Conservation (phyloP, 1,284 basidiomycete species). For the Exsudoporus floridanus region DNA sequence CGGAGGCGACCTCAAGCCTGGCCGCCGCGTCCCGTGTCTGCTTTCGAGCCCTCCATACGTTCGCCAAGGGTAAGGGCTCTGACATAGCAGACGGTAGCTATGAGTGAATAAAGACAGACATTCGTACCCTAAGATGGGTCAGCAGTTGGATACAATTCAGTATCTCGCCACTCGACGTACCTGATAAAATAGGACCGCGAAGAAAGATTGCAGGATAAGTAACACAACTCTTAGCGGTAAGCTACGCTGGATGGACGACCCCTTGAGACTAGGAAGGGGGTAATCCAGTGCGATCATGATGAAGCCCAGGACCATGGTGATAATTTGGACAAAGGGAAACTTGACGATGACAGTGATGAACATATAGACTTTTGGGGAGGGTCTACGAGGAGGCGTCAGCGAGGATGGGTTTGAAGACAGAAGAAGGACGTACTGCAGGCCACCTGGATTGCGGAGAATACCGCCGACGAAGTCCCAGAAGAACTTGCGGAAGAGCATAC, state of each 20-base stretch:
- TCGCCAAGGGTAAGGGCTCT: slow-evolving; percentile 66
- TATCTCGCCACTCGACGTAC: slow-evolving; percentile 43
- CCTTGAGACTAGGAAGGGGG: slow-evolving; percentile 59
- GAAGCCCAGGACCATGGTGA: slow-evolving; percentile 60
- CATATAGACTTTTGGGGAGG: slow-evolving; percentile 57
- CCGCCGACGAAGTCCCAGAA: slow-evolving; percentile 85
- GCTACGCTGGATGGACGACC: slow-evolving; percentile 60
- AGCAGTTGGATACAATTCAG: not conserved
- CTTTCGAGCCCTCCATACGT: slow-evolving; percentile 62
- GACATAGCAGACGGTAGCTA: slow-evolving; percentile 64
- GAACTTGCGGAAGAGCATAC: slow-evolving; percentile 82
- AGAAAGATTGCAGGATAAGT: slow-evolving; percentile 61
- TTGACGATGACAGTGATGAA: slow-evolving; percentile 77
- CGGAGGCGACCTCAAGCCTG: slow-evolving; percentile 45
- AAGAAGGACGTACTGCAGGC: slow-evolving; percentile 65
- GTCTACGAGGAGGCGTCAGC: slow-evolving; percentile 42
- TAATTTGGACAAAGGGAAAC: slow-evolving; percentile 66
- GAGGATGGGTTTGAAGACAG: not conserved
- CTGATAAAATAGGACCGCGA: slow-evolving; percentile 78
- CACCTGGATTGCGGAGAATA: slow-evolving; percentile 69
- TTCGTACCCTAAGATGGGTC: slow-evolving; percentile 63
- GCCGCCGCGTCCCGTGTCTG: slow-evolving; percentile 58
- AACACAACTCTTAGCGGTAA: slow-evolving; percentile 62
- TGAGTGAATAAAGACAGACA: slow-evolving; percentile 66
- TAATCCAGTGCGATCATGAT: slow-evolving; percentile 65